Evolutionary conservation across 75 land plant genomes (phyloP), one percentile per base, ranked within the genome.

Genomic region (Azolla pinnata): DNA sequence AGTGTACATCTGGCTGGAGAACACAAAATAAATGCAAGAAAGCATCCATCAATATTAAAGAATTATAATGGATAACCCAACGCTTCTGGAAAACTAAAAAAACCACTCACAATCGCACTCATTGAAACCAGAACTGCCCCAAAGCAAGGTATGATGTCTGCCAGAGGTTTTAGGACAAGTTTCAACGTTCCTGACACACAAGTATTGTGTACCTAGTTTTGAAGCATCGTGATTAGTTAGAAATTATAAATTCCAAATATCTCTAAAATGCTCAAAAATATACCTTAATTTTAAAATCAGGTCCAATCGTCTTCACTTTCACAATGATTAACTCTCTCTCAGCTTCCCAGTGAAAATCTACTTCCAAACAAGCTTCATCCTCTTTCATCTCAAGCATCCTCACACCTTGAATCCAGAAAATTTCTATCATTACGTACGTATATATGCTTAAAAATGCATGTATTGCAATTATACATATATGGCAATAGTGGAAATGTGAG

Each of bases 141-240:
- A 42, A 75, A 75, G 27, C 78, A 59, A 16, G 78, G 78, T 8
- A 75, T 38, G 23, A 40, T 29, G 18, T 60, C 75, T 20, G 33
- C 65, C 54, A 75, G 59, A 65, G 78, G 78, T 64, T 75, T 75
- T 46, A 75, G 52, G 5, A 75, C 58, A 44, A 70, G 45, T 28
- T 59, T 75, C 2, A 53, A 31, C 12, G 58, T 60, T 21, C 69
- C 78, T 35, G 38, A 26, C 33, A 75, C 28, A 27, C 31, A 46
- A 48, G 56, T 49, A 27, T 70, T 66, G 23, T 71, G 64, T 17
- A 75, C 60, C 78, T 75, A 57, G 54, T 30, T 54, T 29, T n/a
- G 12, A 56, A 40, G 38, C 25, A 7, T 33, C 14, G 9, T 21
- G 3, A 12, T 31, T 23, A 19, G 20, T 16, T 44, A 25, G 29